A percentile compares a stretch with the other conserved stretches of the same genome.
These are phyloP conservation scores for Talaromyces sp. DNA, from an alignment of 2,329 filamentous ascomycete species.

Conservation along the genomic window DNA sequence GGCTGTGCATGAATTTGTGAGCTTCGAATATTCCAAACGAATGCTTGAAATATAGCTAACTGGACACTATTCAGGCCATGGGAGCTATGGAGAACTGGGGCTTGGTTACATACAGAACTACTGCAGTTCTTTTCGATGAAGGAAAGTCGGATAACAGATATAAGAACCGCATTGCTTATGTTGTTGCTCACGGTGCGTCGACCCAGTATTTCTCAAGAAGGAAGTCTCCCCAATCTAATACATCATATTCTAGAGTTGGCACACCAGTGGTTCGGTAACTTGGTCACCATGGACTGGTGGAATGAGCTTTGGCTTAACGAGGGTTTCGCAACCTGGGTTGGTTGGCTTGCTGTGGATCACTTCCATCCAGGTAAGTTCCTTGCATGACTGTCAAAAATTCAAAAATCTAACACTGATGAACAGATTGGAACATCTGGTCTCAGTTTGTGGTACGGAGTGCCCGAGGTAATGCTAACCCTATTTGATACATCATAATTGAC, in stretches of 20 bases:
- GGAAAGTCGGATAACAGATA: slow-evolving; percentile 86
- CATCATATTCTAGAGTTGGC: slow-evolving; percentile 67
- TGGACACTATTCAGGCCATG: slow-evolving; percentile 47
- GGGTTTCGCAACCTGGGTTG: slow-evolving; percentile 97
- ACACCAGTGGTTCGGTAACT: slow-evolving; percentile 94
- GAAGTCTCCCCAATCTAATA: background rate
- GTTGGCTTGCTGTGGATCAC: slow-evolving; percentile 88
- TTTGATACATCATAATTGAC: slow-evolving; percentile 37
- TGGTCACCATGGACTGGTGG: slow-evolving; percentile 98
- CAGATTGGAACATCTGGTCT: slow-evolving; percentile 95
- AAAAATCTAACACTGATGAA: slow-evolving; percentile 21
- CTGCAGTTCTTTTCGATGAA: slow-evolving; percentile 94
- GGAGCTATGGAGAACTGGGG: slow-evolving; percentile 97
- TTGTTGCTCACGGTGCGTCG: slow-evolving; percentile 76
- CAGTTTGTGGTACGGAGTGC: slow-evolving; percentile 79
- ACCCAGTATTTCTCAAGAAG: slow-evolving; percentile 2
- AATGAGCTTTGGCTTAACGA: slow-evolving; percentile 93
- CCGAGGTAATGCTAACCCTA: slow-evolving; percentile 51
- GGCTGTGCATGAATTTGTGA: slow-evolving; percentile 89
- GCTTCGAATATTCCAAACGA: slow-evolving; percentile 33
- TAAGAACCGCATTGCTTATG: slow-evolving; percentile 92
- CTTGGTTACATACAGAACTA: slow-evolving; percentile 92
- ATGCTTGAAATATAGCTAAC: slow-evolving; percentile 35
- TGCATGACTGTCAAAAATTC: background rate
- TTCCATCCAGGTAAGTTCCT: slow-evolving; percentile 70